phyloP scores from a whole-genome alignment of 371 early-diverging fungal genomes.

The Saksenaea oblongispora region DNA sequence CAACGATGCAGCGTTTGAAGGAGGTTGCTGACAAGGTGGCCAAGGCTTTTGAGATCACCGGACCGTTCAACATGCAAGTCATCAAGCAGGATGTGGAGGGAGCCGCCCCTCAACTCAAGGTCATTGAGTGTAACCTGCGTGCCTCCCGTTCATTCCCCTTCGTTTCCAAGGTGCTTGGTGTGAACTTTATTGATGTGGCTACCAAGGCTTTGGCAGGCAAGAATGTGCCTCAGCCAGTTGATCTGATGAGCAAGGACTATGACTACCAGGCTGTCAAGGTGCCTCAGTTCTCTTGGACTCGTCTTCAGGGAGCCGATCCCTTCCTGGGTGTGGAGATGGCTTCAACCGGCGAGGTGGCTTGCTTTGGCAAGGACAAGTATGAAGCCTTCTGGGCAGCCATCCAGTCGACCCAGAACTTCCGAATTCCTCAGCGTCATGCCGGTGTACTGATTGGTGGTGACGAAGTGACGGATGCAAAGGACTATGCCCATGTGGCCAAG shows the following conservation, averaged over 20 bases:
- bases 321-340: conserved; percentile 97
- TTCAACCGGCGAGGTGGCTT: conserved; percentile 97
- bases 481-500: conserved; percentile 68
- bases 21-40: conserved; percentile 84
- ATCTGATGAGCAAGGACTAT: conserved; percentile 68
- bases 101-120: conserved; percentile 65
- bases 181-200: conserved; percentile 89
- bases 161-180: conserved; percentile 90
- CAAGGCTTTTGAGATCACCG: conserved; percentile 87
- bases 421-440: conserved; percentile 66
- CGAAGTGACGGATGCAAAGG: conserved; percentile 66
- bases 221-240: conserved; percentile 60
- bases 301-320: conserved; percentile 93
- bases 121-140: conserved; percentile 96
- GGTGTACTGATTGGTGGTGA: conserved; percentile 77
- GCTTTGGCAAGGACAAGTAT: conserved; percentile 88
- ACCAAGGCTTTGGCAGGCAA: conserved; percentile 76
- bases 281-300: conserved; percentile 93
- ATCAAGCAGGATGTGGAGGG: conserved; percentile 60
- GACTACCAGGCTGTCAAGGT: conserved; percentile 88
- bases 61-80: conserved; percentile 96
- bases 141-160: conserved; percentile 96
- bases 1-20: conserved; percentile 70
- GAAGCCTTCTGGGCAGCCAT: conserved; percentile 85
- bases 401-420: conserved; percentile 84